Base-by-base conservation (phyloP, 768 basidiomycete genomes). In the Lactifluus piperatus region DNA sequence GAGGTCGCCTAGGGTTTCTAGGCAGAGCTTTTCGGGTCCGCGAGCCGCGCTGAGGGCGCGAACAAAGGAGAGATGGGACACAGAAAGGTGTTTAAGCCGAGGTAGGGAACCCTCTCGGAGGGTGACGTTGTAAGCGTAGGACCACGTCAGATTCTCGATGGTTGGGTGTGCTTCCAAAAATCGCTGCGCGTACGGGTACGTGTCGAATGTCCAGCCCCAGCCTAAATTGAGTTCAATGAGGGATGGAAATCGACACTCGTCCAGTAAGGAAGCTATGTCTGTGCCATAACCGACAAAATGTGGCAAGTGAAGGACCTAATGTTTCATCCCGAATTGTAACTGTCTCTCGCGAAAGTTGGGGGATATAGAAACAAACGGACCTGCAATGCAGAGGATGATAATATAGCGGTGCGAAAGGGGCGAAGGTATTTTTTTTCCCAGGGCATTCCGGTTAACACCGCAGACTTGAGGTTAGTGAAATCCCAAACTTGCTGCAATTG, bases 171-270 rank as follows among this genome's bases (percentile, higher is more conserved):
- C 61, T 13, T 62, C 61, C 5, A 62, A 32, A 47, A 62, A 62
- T 13, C 61, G 46, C 47, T 59, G 56, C 4, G 61, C 61, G 51
- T 52, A 61, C 14, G 45, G 49, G 30, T 61, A 61, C 14, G 60
- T 61, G 9, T 61, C 55, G 18, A 47, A 61, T 2, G 60, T 61
- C 60, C 60, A 61, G 5, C 60, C 60, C 60, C 60, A 61, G 37
- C 60, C 60, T 11, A 61, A 36, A 24, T 61, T 61, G 44, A 61
- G 54, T 34, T 61, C 60, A 22, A 56, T 3, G 50, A 61, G 60
- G 2, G 44, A 26, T 7, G 60, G 36, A 14, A 61, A 61, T 39
- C 60, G 60, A 41, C 60, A 61, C 5, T 61, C 50, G 22, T 61
- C 45, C 2, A 61, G 37, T 22, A 56, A n/a, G 22, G 44, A 56